Percentiles rank a stretch among this genome's conserved stretches.
phyloP scores from a whole-genome alignment of 2,329 filamentous ascomycete genomes.

The Thelonectria olida region DNA sequence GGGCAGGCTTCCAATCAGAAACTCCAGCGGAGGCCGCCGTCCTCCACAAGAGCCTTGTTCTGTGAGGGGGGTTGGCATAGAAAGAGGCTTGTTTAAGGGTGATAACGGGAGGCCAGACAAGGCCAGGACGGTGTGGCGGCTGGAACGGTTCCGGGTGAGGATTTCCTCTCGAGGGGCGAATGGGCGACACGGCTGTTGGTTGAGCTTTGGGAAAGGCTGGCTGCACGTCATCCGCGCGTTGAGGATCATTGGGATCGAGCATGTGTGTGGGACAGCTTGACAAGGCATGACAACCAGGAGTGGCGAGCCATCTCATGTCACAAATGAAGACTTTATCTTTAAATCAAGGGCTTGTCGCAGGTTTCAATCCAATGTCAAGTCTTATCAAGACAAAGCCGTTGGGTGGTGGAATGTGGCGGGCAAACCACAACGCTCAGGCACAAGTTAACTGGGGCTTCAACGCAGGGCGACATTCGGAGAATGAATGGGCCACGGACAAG shows the following conservation, averaged over 20 bases:
- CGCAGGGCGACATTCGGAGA: not conserved
- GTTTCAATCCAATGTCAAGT: too few relatives aligned
- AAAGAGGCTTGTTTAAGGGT: slow-evolving; percentile 2
- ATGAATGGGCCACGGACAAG: not conserved
- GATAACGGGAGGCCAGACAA: not conserved
- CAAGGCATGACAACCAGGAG: not conserved
- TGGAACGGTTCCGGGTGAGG: not conserved
- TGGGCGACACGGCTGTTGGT: slow-evolving; percentile 7
- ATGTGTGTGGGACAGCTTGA: slow-evolving; percentile 1
- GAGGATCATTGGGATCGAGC: slow-evolving; percentile 4
- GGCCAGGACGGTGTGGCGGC: slow-evolving; percentile 9
- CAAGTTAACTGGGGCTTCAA: not conserved
- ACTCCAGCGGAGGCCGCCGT: slow-evolving; percentile 4
- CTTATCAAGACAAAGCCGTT: too few relatives aligned
- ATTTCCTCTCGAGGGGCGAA: not conserved
- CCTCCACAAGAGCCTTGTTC: slow-evolving; percentile 9
- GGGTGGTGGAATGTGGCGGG: too few relatives aligned
- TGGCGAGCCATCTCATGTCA: not conserved
- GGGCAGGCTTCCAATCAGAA: slow-evolving; percentile 15
- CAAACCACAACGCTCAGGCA: too few relatives aligned
- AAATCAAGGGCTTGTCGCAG: too few relatives aligned
- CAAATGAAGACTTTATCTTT: too few relatives aligned
- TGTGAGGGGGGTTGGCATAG: not conserved
- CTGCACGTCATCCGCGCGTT: slow-evolving; percentile 26
- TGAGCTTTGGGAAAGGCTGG: slow-evolving; percentile 1